Evolutionary conservation across 2,329 filamentous ascomycete species (phyloP), one percentile per base, ranked within the genome.

Genomic region (Fusarium succisae): DNA sequence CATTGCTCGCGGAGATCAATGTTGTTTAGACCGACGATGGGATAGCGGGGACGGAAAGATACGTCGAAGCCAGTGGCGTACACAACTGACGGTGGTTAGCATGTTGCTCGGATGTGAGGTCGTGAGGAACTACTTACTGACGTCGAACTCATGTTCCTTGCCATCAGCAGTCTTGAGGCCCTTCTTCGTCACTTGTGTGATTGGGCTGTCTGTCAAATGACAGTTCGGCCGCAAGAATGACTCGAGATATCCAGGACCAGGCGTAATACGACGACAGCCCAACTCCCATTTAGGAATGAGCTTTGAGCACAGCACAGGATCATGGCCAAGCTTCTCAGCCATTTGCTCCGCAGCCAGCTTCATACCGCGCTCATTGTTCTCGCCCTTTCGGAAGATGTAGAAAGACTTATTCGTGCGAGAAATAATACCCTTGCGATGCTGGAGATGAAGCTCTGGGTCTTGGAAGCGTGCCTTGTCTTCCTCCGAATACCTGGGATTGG

Each of bases 61-160:
- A 85, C 84, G 70, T 89, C 85, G 70, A 89, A 90, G 5, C 88
- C 87, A 0, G 87, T 89, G 22, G 88, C 88, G 63, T 88, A 89
- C 26, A 91, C 81, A 28, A 91, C 74, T 76, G 11, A 0, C 0
- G 12, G n/a, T 5, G 10, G 20, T 35, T 68, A 51, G 56, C 18
- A 38, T 28, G 8, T 3, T 2, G 1, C 5, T 28, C 0, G 1
- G 13, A 28, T 10, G 26, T 12, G 24, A 22, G 13, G 3, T 8
- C 4, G 8, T 8, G 26, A 15, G 24, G 9, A 47, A 15, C 0
- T 48, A 76, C 74, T 73, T 53, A 76, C 74, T 62, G 26, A 75
- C 74, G 45, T 76, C 74, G 4, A 76, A 74, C n/a, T 76, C 63
- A 22, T 77, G 72, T 20, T 65, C 64, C 43, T 73, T 35, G 4